phyloP scores from a whole-genome alignment of 129 eudicot species.

The Apium graveolens region DNA sequence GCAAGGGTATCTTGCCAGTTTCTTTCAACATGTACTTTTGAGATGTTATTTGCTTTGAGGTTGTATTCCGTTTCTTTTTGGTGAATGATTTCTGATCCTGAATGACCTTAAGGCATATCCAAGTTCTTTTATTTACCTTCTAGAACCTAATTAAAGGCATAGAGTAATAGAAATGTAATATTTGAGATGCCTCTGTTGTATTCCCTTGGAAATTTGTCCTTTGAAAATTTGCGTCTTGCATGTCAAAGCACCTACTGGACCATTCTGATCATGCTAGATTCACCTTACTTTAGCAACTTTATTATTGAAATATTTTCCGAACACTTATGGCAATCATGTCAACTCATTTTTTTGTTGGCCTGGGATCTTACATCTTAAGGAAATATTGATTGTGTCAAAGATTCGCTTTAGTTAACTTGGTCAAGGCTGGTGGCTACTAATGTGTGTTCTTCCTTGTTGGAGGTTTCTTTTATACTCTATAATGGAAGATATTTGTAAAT shows the following conservation, averaged over 20 bases:
- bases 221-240: neutral
- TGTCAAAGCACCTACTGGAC: neutral
- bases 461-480: neutral
- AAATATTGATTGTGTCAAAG: neutral
- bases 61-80: neutral
- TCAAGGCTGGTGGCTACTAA: neutral
- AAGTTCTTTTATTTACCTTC: neutral
- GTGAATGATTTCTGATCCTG: neutral
- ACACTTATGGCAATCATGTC: neutral
- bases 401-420: neutral
- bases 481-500: conserved; percentile 1
- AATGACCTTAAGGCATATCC: neutral
- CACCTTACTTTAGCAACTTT: neutral
- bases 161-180: neutral
- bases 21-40: neutral
- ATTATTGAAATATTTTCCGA: neutral
- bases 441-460: conserved; percentile 4
- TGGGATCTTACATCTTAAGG: neutral
- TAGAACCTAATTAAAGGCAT: neutral
- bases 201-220: too few species aligned
- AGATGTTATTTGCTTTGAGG: neutral
- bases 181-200: neutral
- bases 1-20: neutral
- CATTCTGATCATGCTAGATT: neutral
- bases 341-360: neutral